Evolutionary conservation across 345 rosid genomes (phyloP), one percentile per base, ranked within the genome.

Genomic region (Acer campestre): DNA sequence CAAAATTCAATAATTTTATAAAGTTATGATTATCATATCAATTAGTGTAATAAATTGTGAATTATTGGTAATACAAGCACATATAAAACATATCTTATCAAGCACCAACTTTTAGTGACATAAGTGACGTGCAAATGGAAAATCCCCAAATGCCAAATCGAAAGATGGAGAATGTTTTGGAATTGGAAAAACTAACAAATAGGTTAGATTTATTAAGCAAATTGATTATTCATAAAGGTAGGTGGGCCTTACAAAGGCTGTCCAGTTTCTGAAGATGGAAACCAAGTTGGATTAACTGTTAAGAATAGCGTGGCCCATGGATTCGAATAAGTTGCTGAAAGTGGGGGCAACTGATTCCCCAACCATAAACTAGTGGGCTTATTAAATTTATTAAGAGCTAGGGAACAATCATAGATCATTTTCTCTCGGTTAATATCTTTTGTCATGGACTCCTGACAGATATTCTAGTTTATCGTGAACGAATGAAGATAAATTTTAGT

Each of bases 311-410:
- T 67, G 80, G 61, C 35, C 75, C 70, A 27, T 78, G 20, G 10
- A 38, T 63, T n/a, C 29, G 70, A 64, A 38, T 55, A 70, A 38
- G 71, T 48, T 59, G 27, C 13, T 75, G 78, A 71, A 22, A 80
- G 80, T 85, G 75, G 87, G 84, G 82, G 74, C 82, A 67, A 61
- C 27, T 73, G 83, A 82, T 84, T 76, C 81, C 84, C 84, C 88
- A 82, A 79, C 85, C 83, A 79, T 80, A 65, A 65, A 25, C 77
- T 71, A 55, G 82, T 80, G 80, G 84, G 35, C 79, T 75, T 3
- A 31, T 31, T 31, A 31, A 29, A 29, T 29, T 29, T 29, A 29
- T 29, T 29, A 29, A 3, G 35, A 29, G 51, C 51, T 2, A 48
- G 51, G 14, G 35, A 48, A 12, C 51, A 48, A 48, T 10, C 16